Evolutionary conservation across 495 filamentous ascomycete genomes (phyloP).

Genomic region (Podospora sp.): DNA sequence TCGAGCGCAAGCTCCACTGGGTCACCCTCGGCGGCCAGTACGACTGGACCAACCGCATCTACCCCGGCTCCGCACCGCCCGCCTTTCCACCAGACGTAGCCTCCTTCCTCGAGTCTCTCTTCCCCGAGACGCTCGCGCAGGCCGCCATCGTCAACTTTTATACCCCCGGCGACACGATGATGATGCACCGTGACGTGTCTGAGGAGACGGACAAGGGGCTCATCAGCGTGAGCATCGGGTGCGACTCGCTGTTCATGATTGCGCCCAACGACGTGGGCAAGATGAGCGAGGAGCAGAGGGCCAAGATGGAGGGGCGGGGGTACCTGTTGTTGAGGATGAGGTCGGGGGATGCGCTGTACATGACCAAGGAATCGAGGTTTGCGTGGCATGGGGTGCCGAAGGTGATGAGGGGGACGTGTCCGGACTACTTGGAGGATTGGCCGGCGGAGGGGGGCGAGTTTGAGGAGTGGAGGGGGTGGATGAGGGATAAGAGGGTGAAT

Average conservation of each 20-base stretch:
- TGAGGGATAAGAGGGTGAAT: constrained; percentile 82
- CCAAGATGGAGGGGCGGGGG: constrained; percentile 30
- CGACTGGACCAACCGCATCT: constrained; percentile 85
- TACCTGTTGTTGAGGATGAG: constrained; percentile 67
- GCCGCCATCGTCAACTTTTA: constrained; percentile 94
- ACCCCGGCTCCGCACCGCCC: constrained; percentile 68
- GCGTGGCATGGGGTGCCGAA: constrained; percentile 95
- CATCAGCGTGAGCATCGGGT: constrained; percentile 84
- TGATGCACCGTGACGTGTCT: constrained; percentile 86
- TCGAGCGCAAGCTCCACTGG: constrained; percentile 85
- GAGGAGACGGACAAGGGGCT: constrained; percentile 74
- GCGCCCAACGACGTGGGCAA: constrained; percentile 47
- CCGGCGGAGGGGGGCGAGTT: constrained; percentile 60
- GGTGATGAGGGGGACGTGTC: constrained; percentile 76
- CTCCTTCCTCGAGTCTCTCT: constrained; percentile 61
- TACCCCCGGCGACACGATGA: constrained; percentile 81
- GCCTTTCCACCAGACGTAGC: constrained; percentile 74
- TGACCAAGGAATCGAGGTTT: constrained; percentile 75
- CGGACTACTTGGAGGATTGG: constrained; percentile 72
- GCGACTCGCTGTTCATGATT: constrained; percentile 81
- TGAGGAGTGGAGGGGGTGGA: constrained; percentile 78
- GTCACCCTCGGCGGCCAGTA: constrained; percentile 92
- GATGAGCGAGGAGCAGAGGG: constrained; percentile 34
- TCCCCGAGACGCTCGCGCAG: constrained; percentile 72
- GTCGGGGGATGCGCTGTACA: constrained; percentile 82